Percentiles rank a stretch among this genome's conserved stretches.
phyloP scores from a whole-genome alignment of 768 basidiomycete species.

The Pisolithus tinctorius region DNA sequence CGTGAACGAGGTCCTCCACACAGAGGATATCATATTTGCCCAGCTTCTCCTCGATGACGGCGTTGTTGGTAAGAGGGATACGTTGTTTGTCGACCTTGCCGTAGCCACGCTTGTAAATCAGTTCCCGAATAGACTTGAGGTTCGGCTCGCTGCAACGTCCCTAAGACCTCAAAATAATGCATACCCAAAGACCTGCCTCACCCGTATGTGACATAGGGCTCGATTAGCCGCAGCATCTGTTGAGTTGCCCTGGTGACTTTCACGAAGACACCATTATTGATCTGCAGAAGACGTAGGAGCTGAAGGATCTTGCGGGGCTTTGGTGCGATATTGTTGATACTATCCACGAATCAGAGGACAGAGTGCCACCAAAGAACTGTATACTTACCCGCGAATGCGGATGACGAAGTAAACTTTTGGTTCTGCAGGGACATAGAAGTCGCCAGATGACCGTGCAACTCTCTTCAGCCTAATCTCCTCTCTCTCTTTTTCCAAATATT shows the following conservation, averaged over 20 bases:
- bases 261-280: constrained; percentile 99
- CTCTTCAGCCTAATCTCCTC: constrained; percentile 96
- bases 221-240: constrained; percentile 96
- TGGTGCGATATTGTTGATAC: constrained; percentile 99
- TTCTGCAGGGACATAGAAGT: constrained; percentile 97
- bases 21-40: constrained; percentile 95
- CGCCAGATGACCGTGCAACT: constrained; percentile 82
- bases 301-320: constrained; percentile 99
- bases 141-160: constrained; percentile 71
- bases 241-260: constrained; percentile 94
- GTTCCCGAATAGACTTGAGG: constrained; percentile 91
- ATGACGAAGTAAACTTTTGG: constrained; percentile 97
- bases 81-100: constrained; percentile 98
- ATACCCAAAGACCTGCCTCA: constrained; percentile 29
- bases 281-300: constrained; percentile 95
- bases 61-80: constrained; percentile 91
- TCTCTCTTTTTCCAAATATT: constrained; percentile 86
- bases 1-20: constrained; percentile 95
- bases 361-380: constrained; percentile 5
- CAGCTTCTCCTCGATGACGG: constrained; percentile 83
- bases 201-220: constrained; percentile 98
- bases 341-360: constrained; percentile 22
- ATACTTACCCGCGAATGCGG: constrained; percentile 87
- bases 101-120: constrained; percentile 99
- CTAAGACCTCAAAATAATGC: constrained; percentile 2